Evolutionary conservation across 805 yeast genomes (phyloP), one percentile per base, ranked within the genome.

Genomic region (Ascoidea rubescens): DNA sequence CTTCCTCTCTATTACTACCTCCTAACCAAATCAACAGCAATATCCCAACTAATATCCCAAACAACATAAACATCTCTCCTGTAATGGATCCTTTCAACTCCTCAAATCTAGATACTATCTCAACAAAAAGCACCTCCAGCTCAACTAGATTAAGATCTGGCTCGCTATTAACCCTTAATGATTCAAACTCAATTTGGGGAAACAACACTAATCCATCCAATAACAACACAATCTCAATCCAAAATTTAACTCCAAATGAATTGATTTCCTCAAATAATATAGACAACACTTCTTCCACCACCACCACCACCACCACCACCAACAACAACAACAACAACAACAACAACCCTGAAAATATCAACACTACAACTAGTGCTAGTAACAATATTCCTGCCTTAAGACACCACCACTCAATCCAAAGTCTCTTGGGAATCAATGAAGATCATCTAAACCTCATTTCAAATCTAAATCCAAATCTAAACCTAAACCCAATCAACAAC

Each of bases 121-220:
- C 64, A 53, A 63, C 70, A 4, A 63, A 62, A 55, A 64, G 43
- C 30, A 45, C 43, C 17, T 46, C 58, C 53, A n/a, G 50, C 51
- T 5, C 57, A 48, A 57, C 56, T 37, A 66, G 85, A 56, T 64
- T 75, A 56, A 71, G 86, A 51, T 78, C 84, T 0, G 79, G 82
- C 4, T 78, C 83, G 1, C 65, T 79, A 48, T 70, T 65, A 45
- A 67, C 66, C 1, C 46, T 64, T n/a, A 55, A 62, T 1, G 68
- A 64, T 46, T 68, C 71, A 47, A 68, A 75, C 56, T 77, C 83
- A 45, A 79, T 80, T 51, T 80, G 86, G 86, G 75, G 77, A 55
- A 80, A 75, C 58, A 77, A 73, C 17, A 50, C 48, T 33, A 54
- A 54, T 44, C 53, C 63, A n/a, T 21, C 28, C 58, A 77, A 73